Base-by-base conservation (phyloP, 441 rosid species). In the Brassica hybrid region DNA sequence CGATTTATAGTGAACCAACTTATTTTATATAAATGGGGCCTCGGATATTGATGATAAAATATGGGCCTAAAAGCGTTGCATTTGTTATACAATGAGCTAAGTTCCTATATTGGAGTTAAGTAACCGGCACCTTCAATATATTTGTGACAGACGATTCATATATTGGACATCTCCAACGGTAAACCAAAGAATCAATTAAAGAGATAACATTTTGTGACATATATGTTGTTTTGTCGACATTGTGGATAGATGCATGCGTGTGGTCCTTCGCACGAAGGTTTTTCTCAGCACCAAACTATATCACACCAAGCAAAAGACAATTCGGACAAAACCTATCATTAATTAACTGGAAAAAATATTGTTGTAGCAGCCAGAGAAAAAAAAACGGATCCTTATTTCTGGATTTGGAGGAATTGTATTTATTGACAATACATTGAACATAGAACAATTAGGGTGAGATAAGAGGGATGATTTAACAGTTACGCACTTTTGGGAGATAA, bases 111-210 rank as follows among this genome's bases (percentile, higher is more conserved):
- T 56, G 61, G 60, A 56, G 13, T 56, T 1, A 18, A 19, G 61
- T 57, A 57, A 57, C 61, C 61, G 19, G 61, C 27, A 57, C 13
- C 61, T 57, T 8, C 27, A 56, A 56, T 56, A 56, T 56, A 56
- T 56, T 57, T 57, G 61, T 56, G 25, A 56, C 12, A 56, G 18
- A 16, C 8, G 12, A 54, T 17, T 57, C 13, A 1, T 57, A 57
- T 19, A 18, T 17, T 57, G 13, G 61, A 18, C 13, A 57, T 57
- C 13, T 57, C 25, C 25, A 57, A 4, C 61, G 19, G 61, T 9
- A 57, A 57, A 57, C 27, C 25, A 57, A 57, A 57, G 2, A 8
- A 9, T 57, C 58, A 52, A 52, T 52, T 52, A 14, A 52, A 14
- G 58, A 14, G 58, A 52, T 16, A 52, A 52, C 19, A 52, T 5